phyloP scores from a whole-genome alignment of 2,329 filamentous ascomycete genomes.

The Tolypocladium album region DNA sequence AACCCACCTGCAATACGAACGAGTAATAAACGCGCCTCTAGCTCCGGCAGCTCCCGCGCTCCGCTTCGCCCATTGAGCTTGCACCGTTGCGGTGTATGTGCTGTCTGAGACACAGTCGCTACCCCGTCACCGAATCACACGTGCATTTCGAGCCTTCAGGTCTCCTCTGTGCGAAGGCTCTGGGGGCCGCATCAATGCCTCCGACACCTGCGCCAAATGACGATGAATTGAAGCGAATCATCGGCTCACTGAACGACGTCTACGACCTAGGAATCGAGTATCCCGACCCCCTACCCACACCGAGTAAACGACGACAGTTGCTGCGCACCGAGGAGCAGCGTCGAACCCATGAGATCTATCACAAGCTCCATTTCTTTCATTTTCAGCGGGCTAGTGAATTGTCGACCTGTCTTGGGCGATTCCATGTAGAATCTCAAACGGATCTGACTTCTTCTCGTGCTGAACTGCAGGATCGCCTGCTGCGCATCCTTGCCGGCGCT shows the following conservation, averaged over 20 bases:
- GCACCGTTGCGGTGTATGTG: too few relatives aligned
- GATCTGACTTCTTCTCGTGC: conserved; percentile 6
- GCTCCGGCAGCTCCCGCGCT: not conserved
- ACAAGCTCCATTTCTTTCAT: conserved; percentile 9
- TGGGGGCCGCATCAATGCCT: not conserved
- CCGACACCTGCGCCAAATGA: not conserved
- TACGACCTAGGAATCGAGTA: conserved; percentile 14
- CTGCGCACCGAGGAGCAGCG: conserved; percentile 11
- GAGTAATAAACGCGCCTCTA: not conserved
- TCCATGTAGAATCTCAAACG: conserved; percentile 5
- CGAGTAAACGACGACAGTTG: conserved; percentile 11
- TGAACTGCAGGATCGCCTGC: conserved; percentile 13
- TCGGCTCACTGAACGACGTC: conserved; percentile 14
- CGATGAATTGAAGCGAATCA: conserved; percentile 10
- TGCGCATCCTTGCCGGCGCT: conserved; percentile 7
- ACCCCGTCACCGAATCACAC: not conserved
- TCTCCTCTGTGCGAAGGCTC: not conserved
- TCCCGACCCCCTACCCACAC: conserved; percentile 13
- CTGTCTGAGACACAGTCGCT: not conserved
- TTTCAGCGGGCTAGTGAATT: conserved; percentile 9
- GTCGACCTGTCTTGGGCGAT: conserved; percentile 10
- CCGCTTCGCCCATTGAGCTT: not conserved
- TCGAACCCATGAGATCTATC: conserved; percentile 12
- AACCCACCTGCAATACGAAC: not conserved
- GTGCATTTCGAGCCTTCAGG: not conserved